Conservation (phyloP, 306 rosid genomes). For the Pyrus bretschneideri region DNA sequence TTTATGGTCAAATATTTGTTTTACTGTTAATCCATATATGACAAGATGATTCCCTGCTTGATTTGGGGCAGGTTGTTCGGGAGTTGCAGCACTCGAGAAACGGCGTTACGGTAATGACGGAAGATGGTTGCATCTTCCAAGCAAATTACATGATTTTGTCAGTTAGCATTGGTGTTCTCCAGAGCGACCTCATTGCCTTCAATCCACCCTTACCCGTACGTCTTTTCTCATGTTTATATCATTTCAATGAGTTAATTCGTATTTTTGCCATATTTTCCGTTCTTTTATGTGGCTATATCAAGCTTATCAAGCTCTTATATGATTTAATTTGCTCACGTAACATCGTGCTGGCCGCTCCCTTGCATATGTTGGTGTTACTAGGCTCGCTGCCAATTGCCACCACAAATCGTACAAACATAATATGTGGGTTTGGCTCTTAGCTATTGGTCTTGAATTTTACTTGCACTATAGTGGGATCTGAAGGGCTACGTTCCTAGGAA, state of each 20-base stretch:
- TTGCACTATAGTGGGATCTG: constrained; percentile 20
- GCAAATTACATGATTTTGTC: constrained; percentile 81
- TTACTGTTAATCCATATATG: background rate
- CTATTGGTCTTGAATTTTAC: constrained; percentile 5
- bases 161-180: constrained; percentile 93
- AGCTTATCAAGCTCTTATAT: too few relatives aligned
- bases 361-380: too few relatives aligned
- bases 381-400: background rate
- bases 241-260: background rate
- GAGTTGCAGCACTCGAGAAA: constrained; percentile 78
- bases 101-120: constrained; percentile 77
- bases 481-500: constrained; percentile 1
- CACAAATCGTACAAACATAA: background rate
- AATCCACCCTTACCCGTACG: constrained; percentile 86
- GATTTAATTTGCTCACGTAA: too few relatives aligned
- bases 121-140: constrained; percentile 75
- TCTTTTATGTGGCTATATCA: too few relatives aligned
- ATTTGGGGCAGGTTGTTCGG: constrained; percentile 76
- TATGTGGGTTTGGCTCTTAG: constrained; percentile 10
- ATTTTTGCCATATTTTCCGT: background rate
- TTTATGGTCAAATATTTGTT: background rate
- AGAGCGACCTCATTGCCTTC: constrained; percentile 82
- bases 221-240: constrained; percentile 7
- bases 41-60: constrained; percentile 14
- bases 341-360: background rate